A percentile compares a stretch with the other conserved stretches of the same genome.
Evolutionary conservation across 2,329 filamentous ascomycete genomes (phyloP).

Genomic region (Alternaria burnsii): DNA sequence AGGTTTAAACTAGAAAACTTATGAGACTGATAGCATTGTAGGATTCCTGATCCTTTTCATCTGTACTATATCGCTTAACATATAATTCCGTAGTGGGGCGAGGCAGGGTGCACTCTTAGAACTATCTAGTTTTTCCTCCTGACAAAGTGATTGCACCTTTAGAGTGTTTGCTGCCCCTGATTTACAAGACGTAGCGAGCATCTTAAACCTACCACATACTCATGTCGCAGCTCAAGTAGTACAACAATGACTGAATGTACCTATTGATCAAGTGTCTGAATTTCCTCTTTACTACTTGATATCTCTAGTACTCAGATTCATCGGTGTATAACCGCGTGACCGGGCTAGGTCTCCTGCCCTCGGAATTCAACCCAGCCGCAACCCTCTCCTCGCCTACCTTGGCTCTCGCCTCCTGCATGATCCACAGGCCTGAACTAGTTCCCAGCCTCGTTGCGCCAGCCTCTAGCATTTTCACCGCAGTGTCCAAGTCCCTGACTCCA

Average conservation of each 20-base stretch:
- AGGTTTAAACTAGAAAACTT: too few relatives aligned
- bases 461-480: constrained; percentile 63
- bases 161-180: too few relatives aligned
- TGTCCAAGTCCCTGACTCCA: constrained; percentile 61
- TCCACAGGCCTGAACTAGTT: constrained; percentile 64
- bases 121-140: too few relatives aligned
- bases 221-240: neutral
- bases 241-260: neutral
- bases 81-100: too few relatives aligned
- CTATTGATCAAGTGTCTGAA: neutral
- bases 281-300: neutral
- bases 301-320: constrained; percentile 31
- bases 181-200: too few relatives aligned
- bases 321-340: constrained; percentile 50
- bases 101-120: too few relatives aligned
- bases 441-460: constrained; percentile 66
- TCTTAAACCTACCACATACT: neutral
- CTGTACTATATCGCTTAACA: too few relatives aligned
- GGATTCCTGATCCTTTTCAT: too few relatives aligned
- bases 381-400: constrained; percentile 38
- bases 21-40: too few relatives aligned
- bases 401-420: constrained; percentile 58
- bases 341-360: constrained; percentile 32
- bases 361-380: constrained; percentile 20
- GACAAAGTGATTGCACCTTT: neutral